Percentiles rank a stretch among this genome's conserved stretches.
Evolutionary conservation across 345 rosid species (phyloP).

Genomic region (Turritis glabra): DNA sequence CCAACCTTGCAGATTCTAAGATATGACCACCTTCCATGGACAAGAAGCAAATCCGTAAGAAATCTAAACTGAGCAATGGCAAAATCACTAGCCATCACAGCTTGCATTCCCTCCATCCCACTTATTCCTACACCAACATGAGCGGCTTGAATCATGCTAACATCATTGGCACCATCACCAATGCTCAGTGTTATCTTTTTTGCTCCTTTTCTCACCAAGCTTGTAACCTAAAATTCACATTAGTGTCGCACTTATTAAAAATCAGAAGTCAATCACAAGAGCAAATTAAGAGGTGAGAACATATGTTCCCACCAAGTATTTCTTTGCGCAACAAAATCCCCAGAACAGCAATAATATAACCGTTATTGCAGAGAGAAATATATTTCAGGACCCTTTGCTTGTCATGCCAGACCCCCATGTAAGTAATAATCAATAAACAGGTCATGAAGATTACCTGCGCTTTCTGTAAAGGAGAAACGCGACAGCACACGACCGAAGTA

Average conservation of each 20-base stretch:
- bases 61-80: conserved; percentile 95
- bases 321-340: too few species aligned
- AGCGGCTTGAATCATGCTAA: conserved; percentile 99
- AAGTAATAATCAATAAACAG: too few species aligned
- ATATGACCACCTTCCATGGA: conserved; percentile 98
- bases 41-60: conserved; percentile 89
- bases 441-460: conserved; percentile 66
- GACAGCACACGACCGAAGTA: conserved; percentile 93
- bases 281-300: too few species aligned
- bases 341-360: too few species aligned
- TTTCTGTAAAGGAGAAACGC: conserved; percentile 97
- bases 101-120: conserved; percentile 98
- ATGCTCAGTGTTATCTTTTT: conserved; percentile 91
- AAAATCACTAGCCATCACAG: conserved; percentile 99
- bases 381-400: too few species aligned
- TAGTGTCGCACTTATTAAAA: too few species aligned
- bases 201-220: conserved; percentile 91
- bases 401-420: too few species aligned
- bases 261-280: too few species aligned
- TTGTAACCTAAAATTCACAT: conserved; percentile 57
- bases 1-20: conserved; percentile 94
- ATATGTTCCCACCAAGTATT: too few species aligned
- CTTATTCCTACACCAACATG: conserved; percentile 98
- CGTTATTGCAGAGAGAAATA: too few species aligned
- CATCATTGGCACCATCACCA: conserved; percentile 99